phyloP scores from a whole-genome alignment of 352 stramenopile genomes.

The Phytophthora ramorum region DNA sequence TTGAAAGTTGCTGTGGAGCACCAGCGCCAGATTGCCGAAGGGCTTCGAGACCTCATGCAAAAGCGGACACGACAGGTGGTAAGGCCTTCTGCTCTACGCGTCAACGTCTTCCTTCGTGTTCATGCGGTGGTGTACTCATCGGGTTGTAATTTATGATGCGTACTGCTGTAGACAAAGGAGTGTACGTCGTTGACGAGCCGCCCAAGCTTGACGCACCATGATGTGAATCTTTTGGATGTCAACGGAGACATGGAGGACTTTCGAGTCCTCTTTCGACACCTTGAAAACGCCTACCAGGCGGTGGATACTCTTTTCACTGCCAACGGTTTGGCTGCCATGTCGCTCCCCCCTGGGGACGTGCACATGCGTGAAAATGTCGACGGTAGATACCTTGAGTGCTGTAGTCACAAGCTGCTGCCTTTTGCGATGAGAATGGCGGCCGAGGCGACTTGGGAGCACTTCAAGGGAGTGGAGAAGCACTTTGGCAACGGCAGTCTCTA shows the following conservation, averaged over 20 bases:
- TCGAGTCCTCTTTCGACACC: conserved; percentile 11
- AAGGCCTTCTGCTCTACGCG: neutral
- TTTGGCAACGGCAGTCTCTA: conserved; percentile 29
- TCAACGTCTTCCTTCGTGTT: neutral
- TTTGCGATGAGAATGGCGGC: conserved; percentile 34
- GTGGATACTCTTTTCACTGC: conserved; percentile 26
- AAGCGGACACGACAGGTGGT: neutral
- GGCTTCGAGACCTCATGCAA: neutral
- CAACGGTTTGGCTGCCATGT: conserved; percentile 23
- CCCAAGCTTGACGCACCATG: conserved; percentile 1
- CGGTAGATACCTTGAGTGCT: conserved; percentile 33
- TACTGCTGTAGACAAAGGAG: neutral
- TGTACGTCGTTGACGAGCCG: neutral
- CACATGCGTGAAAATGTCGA: conserved; percentile 21
- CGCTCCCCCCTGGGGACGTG: conserved; percentile 17
- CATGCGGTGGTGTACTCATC: too few relatives aligned
- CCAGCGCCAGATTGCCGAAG: neutral
- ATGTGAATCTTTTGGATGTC: conserved; percentile 11
- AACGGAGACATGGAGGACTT: conserved; percentile 18
- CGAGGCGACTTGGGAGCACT: conserved; percentile 41
- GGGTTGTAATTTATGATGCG: neutral
- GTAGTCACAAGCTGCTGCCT: conserved; percentile 37
- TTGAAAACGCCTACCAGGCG: conserved; percentile 24
- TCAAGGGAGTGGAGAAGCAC: conserved; percentile 34
- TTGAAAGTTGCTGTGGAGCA: neutral